Conservation (phyloP, 1,284 basidiomycete genomes). For the Melampsora americana region DNA sequence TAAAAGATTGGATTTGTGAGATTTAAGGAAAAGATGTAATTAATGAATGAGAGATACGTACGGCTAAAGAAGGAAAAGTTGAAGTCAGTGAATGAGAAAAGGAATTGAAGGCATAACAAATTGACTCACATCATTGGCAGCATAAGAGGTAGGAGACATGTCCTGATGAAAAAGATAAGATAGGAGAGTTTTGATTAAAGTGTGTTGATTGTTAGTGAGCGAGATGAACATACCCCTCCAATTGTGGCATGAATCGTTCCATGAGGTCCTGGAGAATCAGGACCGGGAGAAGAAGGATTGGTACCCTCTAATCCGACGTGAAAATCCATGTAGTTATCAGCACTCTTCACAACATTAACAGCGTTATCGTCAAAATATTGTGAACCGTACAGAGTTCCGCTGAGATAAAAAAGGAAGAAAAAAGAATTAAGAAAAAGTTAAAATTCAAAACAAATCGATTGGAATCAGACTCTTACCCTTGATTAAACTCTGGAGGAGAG, state of each 20-base stretch:
- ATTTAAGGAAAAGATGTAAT: not conserved
- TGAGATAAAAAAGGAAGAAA: not conserved
- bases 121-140: slow-evolving; percentile 32
- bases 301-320: slow-evolving; percentile 37
- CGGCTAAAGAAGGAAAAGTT: slow-evolving; percentile 12
- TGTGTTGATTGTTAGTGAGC: too few species aligned
- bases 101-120: not conserved
- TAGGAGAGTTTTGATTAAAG: not conserved
- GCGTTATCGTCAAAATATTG: slow-evolving; percentile 34
- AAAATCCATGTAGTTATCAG: slow-evolving; percentile 30
- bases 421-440: not conserved
- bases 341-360: slow-evolving; percentile 23
- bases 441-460: too few species aligned
- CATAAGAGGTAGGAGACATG: slow-evolving; percentile 39
- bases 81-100: not conserved
- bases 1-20: not conserved
- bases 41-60: not conserved
- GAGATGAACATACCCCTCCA: slow-evolving; percentile 32
- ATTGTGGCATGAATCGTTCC: slow-evolving; percentile 36
- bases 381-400: slow-evolving; percentile 14
- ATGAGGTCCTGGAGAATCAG: slow-evolving; percentile 28
- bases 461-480: slow-evolving; percentile 6
- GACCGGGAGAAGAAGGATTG: slow-evolving; percentile 7
- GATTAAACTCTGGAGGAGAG: slow-evolving; percentile 21
- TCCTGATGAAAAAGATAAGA: slow-evolving; percentile 4